Evolutionary conservation across 2,329 filamentous ascomycete genomes (phyloP).

Genomic region (Ploettnerulaceae sp.): DNA sequence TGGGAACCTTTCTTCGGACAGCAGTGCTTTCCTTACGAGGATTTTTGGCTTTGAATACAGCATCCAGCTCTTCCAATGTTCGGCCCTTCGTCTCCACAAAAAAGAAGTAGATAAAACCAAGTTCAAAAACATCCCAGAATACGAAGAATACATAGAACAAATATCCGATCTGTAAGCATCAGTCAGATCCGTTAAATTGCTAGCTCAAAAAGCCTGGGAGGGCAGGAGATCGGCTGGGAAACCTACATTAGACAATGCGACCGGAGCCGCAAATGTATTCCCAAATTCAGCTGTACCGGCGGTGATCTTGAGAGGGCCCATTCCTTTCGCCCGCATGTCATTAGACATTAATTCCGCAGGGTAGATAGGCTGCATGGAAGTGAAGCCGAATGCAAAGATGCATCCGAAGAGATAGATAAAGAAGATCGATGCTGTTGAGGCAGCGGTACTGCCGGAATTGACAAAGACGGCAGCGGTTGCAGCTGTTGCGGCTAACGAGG

Average conservation of each 20-base stretch:
- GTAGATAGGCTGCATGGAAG: constrained; percentile 45
- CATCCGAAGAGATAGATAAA: constrained; percentile 50
- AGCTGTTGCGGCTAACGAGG: too few species aligned
- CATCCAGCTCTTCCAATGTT: constrained; percentile 50
- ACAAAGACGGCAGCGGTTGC: too few species aligned
- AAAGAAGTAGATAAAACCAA: constrained; percentile 44
- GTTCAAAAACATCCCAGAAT: constrained; percentile 30
- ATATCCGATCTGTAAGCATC: constrained; percentile 35
- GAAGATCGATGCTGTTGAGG: constrained; percentile 28
- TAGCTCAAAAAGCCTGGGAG: too few species aligned
- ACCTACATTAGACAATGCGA: too few species aligned
- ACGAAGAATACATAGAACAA: constrained; percentile 35
- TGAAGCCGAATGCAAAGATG: constrained; percentile 48
- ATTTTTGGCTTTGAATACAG: constrained; percentile 45
- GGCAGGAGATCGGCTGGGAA: too few species aligned
- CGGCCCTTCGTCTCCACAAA: constrained; percentile 52
- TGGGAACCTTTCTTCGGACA: too few species aligned
- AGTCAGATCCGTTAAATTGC: too few species aligned
- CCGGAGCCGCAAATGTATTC: constrained; percentile 34
- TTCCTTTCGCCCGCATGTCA: constrained; percentile 38
- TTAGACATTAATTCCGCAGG: constrained; percentile 44
- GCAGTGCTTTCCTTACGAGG: constrained; percentile 42
- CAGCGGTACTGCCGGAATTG: constrained; percentile 30
- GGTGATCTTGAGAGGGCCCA: constrained; percentile 39
- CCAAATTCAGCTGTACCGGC: constrained; percentile 36